Evolutionary conservation across 2,329 filamentous ascomycete genomes (phyloP).

Genomic region (Colletotrichum costaricense): DNA sequence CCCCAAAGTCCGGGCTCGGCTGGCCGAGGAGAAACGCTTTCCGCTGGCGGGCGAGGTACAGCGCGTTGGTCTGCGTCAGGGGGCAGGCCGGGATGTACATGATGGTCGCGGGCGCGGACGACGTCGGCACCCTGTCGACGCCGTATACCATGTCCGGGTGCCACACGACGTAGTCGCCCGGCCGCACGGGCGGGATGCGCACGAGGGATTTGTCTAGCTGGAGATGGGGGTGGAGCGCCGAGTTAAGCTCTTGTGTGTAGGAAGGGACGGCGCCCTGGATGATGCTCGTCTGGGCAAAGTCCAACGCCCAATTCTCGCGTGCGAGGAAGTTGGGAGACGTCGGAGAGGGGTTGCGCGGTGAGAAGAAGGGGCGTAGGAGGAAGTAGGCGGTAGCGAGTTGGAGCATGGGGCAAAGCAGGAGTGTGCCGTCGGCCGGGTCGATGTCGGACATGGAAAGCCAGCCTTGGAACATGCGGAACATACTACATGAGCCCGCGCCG

Average conservation of each 20-base stretch:
- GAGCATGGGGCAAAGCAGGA: conserved; percentile 75
- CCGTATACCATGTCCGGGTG: conserved; percentile 79
- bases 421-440: conserved; percentile 75
- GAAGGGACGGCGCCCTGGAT: conserved; percentile 79
- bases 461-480: conserved; percentile 70
- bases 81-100: conserved; percentile 55
- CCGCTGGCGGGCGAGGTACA: conserved; percentile 67
- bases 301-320: conserved; percentile 66
- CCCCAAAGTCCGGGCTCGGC: conserved; percentile 53
- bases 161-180: conserved; percentile 83
- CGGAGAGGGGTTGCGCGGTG: conserved; percentile 48
- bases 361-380: conserved; percentile 81
- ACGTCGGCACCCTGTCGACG: conserved; percentile 64
- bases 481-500: conserved; percentile 66
- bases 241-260: conserved; percentile 76
- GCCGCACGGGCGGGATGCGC: conserved; percentile 73
- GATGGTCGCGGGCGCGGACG: conserved; percentile 40
- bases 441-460: conserved; percentile 65
- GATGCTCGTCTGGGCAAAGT: conserved; percentile 55
- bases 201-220: conserved; percentile 76
- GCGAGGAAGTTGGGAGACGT: conserved; percentile 50
- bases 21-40: conserved; percentile 54
- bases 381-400: conserved; percentile 80
- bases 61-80: conserved; percentile 67
- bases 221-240: conserved; percentile 78